Base-by-base conservation (phyloP, 805 yeast species). In the Saccharomyces kudriavzevii region DNA sequence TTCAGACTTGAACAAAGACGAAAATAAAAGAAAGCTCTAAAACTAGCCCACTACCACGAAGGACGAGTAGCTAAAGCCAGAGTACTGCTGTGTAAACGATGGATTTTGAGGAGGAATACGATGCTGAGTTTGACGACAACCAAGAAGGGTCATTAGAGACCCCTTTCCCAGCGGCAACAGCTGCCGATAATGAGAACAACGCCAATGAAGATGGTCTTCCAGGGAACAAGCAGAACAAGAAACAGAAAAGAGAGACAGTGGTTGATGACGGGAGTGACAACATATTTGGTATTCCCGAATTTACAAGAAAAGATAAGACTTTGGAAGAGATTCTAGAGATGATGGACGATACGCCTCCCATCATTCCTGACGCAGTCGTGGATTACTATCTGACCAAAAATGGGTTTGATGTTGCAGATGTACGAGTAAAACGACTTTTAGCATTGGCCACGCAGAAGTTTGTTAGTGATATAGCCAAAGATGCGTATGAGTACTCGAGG, bases 401-500 rank as follows among this genome's bases (percentile, higher is more conserved):
- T 57, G 97, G 97, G 43, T 84, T 94, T 62, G 85, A 84, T 54
- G 82, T 94, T 27, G 77, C 85, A 43, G 96, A 92, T 66, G 73
- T 81, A 13, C 79, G 90, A 54, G 82, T 87, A 54, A 91, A 90
- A 68, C 77, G 98, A 52, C 73, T 94, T 40, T 74, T 94, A 49
- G 97, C 98, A 0, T 74, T 94, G 53, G 98, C 99, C 0, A 94
- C 99, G 0, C 99, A 95, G 65, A 94, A 94, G 66, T 94, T 94
- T 68, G 80, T 94, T 27, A 83, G 91, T 56, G 99, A 94, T 67
- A 84, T 94, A 29, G 97, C 99, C 1, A 89, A 90, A 14, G 98
- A 94, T 66, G 97, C 99, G 0, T 94, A 89, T 67, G 99, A 94
- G 67, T 91, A 89, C 66, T 87, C 96, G 8, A 76, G 98, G 56